A percentile compares a stretch with the other conserved stretches of the same genome.
Conservation (phyloP, 352 stramenopile species). For the Globisporangium megalacanthum region DNA sequence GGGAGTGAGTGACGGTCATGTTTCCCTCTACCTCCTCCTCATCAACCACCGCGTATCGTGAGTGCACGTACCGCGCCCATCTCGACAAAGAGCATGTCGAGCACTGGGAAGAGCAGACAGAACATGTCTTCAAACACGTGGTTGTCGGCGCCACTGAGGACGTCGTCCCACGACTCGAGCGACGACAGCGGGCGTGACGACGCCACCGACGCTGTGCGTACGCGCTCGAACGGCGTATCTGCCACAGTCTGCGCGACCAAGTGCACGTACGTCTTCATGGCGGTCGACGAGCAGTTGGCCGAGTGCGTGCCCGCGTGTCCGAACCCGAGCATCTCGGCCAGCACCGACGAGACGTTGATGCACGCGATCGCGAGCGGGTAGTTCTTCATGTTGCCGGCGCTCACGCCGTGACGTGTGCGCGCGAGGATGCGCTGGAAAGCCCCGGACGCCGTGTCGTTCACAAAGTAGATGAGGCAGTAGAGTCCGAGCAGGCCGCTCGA, state of each 20-base stretch:
- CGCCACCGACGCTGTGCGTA: constrained; percentile 22
- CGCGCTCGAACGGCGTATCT: constrained; percentile 21
- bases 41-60: neutral
- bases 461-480: constrained; percentile 84
- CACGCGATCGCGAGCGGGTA: constrained; percentile 84
- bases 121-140: constrained; percentile 86
- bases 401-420: constrained; percentile 74
- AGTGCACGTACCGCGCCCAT: constrained; percentile 70
- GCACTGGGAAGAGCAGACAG: constrained; percentile 70
- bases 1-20: neutral
- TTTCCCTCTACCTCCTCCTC: neutral
- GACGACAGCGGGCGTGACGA: constrained; percentile 23
- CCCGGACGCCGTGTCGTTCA: constrained; percentile 40
- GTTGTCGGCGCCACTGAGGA: constrained; percentile 63
- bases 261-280: constrained; percentile 73
- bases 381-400: constrained; percentile 86
- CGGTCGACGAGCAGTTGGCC: constrained; percentile 52
- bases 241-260: constrained; percentile 51
- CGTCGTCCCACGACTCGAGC: constrained; percentile 70
- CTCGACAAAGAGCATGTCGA: constrained; percentile 82
- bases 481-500: constrained; percentile 80
- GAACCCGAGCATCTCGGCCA: constrained; percentile 73
- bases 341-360: constrained; percentile 74
- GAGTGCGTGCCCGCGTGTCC: constrained; percentile 76
- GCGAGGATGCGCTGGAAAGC: constrained; percentile 70